Evolutionary conservation across 2,329 filamentous ascomycete genomes (phyloP).

Genomic region (Colletotrichum caudatum): DNA sequence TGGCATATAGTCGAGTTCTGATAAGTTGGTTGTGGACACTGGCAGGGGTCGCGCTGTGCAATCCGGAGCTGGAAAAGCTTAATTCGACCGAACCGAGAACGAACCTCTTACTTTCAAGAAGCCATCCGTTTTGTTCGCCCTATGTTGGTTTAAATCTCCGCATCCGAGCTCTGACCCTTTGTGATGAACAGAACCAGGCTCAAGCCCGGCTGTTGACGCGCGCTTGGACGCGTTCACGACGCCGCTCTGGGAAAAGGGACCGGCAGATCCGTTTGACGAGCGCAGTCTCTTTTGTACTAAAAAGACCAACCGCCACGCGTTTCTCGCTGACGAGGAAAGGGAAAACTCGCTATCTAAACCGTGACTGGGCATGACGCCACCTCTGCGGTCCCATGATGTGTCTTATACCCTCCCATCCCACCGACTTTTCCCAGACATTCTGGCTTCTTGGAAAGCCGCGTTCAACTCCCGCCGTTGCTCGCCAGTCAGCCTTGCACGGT

Average conservation of each 20-base stretch:
- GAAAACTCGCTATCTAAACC: background rate
- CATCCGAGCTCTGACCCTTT: background rate
- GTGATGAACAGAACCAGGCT: background rate
- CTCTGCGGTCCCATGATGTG: background rate
- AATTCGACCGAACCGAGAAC: background rate
- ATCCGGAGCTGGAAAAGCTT: background rate
- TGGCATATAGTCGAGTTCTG: no score
- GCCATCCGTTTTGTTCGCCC: background rate
- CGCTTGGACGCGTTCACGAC: background rate
- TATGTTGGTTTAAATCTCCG: no score
- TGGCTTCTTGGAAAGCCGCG: constrained; percentile 5
- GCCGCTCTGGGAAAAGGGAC: background rate
- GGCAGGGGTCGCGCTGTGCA: background rate
- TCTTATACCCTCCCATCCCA: constrained; percentile 9
- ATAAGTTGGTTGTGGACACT: background rate
- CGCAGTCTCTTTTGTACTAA: background rate
- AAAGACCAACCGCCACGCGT: background rate
- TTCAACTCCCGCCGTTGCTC: constrained; percentile 15
- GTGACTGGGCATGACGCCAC: no score
- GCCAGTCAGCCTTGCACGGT: constrained; percentile 13
- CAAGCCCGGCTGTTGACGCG: background rate
- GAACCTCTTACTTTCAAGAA: no score
- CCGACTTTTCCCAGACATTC: background rate
- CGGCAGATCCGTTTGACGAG: no score
- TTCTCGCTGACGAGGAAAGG: background rate